A percentile compares a stretch with the other conserved stretches of the same genome.
These are phyloP conservation scores for Yamadazyma olivae DNA, from an alignment of 805 yeast species.

Conservation along the genomic window DNA sequence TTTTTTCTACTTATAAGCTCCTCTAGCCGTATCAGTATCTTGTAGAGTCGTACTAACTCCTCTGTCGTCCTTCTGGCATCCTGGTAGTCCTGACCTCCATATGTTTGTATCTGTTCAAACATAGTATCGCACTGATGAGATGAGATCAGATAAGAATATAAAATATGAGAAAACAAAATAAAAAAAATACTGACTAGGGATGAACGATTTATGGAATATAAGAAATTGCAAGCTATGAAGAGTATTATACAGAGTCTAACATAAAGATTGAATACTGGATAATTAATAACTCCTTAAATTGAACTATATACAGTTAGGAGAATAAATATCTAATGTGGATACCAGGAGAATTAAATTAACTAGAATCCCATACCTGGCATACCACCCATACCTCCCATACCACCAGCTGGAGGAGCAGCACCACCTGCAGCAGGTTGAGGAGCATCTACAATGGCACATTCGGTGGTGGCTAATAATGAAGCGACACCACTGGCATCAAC, in stretches of 20 bases:
- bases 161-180: too few species aligned
- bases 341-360: background rate
- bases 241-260: too few species aligned
- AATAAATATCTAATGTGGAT: too few species aligned
- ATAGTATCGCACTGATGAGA: too few species aligned
- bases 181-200: too few species aligned
- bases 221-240: too few species aligned
- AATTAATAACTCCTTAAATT: slow-evolving; percentile 4
- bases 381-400: slow-evolving; percentile 38
- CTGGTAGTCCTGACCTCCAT: background rate
- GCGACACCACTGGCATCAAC: slow-evolving; percentile 98
- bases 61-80: background rate
- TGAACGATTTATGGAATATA: too few species aligned
- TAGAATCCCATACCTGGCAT: slow-evolving; percentile 21
- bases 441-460: slow-evolving; percentile 96
- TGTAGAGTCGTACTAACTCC: slow-evolving; percentile 7
- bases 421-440: slow-evolving; percentile 70
- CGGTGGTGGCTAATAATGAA: slow-evolving; percentile 94
- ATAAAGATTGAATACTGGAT: too few species aligned
- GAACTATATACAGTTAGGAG: slow-evolving; percentile 7
- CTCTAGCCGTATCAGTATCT: background rate
- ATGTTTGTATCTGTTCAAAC: slow-evolving; percentile 5
- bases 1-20: background rate
- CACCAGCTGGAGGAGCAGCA: slow-evolving; percentile 48
- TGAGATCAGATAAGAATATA: too few species aligned